Evolutionary conservation across 2,329 filamentous ascomycete genomes (phyloP), one percentile per base, ranked within the genome.

Genomic region (Rhinocladiella similis): DNA sequence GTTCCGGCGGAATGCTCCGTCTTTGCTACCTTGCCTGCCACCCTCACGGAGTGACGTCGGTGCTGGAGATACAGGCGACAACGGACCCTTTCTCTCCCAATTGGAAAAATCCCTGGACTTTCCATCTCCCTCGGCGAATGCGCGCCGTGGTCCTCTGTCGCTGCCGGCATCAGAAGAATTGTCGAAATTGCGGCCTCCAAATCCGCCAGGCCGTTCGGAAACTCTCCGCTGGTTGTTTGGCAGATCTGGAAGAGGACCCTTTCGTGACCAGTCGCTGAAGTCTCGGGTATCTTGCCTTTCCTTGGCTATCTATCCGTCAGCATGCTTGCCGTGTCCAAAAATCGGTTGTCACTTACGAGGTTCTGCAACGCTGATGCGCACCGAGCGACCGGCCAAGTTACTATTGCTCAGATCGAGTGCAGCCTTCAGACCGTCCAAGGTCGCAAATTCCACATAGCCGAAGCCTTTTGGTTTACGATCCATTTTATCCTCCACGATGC

Each of bases 401-500:
- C 85, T 81, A 67, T 91, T 90, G 68, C 92, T 92, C 62, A 94
- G 83, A 57, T 86, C 84, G 63, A 99, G 83, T 54, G 94, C 94
- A 76, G 91, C 88, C 80, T 96, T 95, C 69, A 99, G 80, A 57
- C 93, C 93, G 48, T 97, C 93, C 43, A 94, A 78, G 50, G 85
- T 87, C 64, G 82, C 85, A 69, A 99, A 99, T 74, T 99, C 94
- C 64, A 96, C 93, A 73, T 99, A 99, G 60, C 93, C 94, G 69
- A 99, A 99, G 47, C 94, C 94, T 80, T 99, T 99, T 64, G 94
- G 94, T 70, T 92, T 91, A 74, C 88, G 86, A 71, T 94, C 89
- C 73, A 96, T 82, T 71, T 93, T 94, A 76, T 99, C 95, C 78
- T 97, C 93, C 63, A 99, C 96, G 68, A 99, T 91, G 68, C 94